phyloP scores from a whole-genome alignment of 768 basidiomycete species.

The Xerocomus spinulosus region DNA sequence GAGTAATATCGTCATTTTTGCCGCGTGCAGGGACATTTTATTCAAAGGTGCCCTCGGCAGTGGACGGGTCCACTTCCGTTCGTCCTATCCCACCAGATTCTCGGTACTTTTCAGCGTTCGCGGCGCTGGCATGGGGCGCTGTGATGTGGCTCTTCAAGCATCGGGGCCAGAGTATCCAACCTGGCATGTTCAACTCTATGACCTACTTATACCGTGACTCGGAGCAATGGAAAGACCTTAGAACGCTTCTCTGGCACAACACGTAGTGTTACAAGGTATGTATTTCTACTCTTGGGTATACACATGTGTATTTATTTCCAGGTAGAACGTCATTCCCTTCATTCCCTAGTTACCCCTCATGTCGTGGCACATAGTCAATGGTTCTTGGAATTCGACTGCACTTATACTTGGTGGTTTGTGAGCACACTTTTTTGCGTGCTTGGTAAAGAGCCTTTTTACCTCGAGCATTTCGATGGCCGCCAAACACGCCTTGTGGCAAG shows the following conservation, averaged over 20 bases:
- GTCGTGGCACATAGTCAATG: slow-evolving; percentile 41
- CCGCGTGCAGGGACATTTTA: slow-evolving; percentile 67
- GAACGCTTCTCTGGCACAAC: slow-evolving; percentile 90
- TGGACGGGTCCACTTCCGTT: slow-evolving; percentile 39
- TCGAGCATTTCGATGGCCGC: slow-evolving; percentile 68
- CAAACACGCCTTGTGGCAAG: slow-evolving; percentile 55
- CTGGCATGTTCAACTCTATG: slow-evolving; percentile 97
- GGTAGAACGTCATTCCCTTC: slow-evolving; percentile 4
- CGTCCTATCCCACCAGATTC: slow-evolving; percentile 82
- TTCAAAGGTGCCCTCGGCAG: slow-evolving; percentile 39
- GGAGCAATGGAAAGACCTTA: slow-evolving; percentile 76
- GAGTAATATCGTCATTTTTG: slow-evolving; percentile 87
- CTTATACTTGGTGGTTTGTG: slow-evolving; percentile 49
- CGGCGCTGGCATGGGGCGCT: slow-evolving; percentile 87
- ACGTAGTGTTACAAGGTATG: slow-evolving; percentile 37
- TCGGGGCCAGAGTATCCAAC: slow-evolving; percentile 85
- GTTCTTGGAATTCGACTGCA: slow-evolving; percentile 50
- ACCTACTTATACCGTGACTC: slow-evolving; percentile 93
- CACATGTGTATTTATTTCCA: neutral
- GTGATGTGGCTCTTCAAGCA: slow-evolving; percentile 97
- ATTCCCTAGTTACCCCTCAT: slow-evolving; percentile 19
- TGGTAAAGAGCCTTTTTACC: slow-evolving; percentile 38
- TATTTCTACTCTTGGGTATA: neutral
- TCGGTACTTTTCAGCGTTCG: slow-evolving; percentile 79
- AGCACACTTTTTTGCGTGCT: slow-evolving; percentile 1